These are phyloP conservation scores for Musa itinerans DNA, from an alignment of 176 grass and related monocot species.

Conservation along the genomic window DNA sequence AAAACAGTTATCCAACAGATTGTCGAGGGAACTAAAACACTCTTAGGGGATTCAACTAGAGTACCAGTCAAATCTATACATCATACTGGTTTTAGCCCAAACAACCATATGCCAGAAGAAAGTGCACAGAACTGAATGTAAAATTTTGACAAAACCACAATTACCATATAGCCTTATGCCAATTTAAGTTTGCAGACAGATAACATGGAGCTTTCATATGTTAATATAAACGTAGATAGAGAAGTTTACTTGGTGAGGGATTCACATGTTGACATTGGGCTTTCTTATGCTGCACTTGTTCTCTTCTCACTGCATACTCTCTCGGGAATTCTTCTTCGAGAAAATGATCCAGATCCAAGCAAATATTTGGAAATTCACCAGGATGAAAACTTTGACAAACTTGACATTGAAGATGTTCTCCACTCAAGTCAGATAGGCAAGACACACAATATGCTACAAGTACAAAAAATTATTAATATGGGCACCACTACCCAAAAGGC, in stretches of 20 bases:
- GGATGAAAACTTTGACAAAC: conserved; percentile 69
- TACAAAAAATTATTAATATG: conserved; percentile 20
- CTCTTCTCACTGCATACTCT: conserved; percentile 54
- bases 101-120: neutral
- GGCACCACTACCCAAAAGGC: neutral
- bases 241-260: conserved; percentile 57
- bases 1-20: neutral
- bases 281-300: conserved; percentile 36
- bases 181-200: neutral
- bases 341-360: conserved; percentile 71
- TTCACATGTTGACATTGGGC: conserved; percentile 20
- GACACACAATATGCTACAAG: conserved; percentile 44
- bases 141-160: neutral
- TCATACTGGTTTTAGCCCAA: neutral
- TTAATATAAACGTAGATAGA: neutral
- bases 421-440: conserved; percentile 44
- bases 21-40: neutral
- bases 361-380: conserved; percentile 70
- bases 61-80: too few relatives aligned
- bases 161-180: neutral
- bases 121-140: neutral
- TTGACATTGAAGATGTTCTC: conserved; percentile 48
- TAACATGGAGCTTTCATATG: conserved; percentile 1
- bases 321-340: conserved; percentile 67
- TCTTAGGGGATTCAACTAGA: neutral